Evolutionary conservation across 164 flowering plant genomes (phyloP), one percentile per base, ranked within the genome.

Genomic region (Umbellularia californica): DNA sequence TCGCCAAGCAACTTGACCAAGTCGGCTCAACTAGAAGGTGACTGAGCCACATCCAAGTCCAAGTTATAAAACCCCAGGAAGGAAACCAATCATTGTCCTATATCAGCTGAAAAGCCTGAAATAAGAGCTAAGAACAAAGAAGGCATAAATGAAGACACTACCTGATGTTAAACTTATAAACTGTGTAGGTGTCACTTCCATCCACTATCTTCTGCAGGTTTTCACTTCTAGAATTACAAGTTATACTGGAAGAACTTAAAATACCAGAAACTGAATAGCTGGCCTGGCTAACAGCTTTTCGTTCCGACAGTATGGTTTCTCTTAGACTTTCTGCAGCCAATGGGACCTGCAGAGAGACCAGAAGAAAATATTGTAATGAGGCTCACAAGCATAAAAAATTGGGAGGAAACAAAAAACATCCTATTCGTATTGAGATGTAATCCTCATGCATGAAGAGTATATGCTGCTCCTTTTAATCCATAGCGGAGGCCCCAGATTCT

Each of bases 181-280:
- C 76, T 14, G 24, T 63, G 68, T 87, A 86, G 1, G 79, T 77
- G 58, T 81, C 83, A 74, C 70, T 76, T 64, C 75, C 87, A 72
- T 88, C 81, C 14, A 92, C 62, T 47, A 91, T 80, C 62, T 88
- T 92, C 75, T 76, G 79, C 72, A 94, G 92, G 77, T 85, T 86
- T 73, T 84, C 88, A 71, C 88, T 80, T 74, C 90, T 86, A 28
- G 89, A 88, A 27, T 86, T 78, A 72, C 76, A 71, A 7, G 77
- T 79, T 73, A 77, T 77, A 79, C 82, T 79, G 7, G 94, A 89
- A 60, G 97, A 90, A 80, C 86, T 84, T 77, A 92, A 78, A 82
- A 94, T 75, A 77, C 89, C 90, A 72, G 91, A 85, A 79, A 90
- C 97, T 65, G 96, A 60, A 78, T 91, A 87, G 77, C 88, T 79